Percentiles rank a stretch among this genome's conserved stretches.
Conservation (phyloP, 257 asterid species). For the Nicotiana benthamiana region DNA sequence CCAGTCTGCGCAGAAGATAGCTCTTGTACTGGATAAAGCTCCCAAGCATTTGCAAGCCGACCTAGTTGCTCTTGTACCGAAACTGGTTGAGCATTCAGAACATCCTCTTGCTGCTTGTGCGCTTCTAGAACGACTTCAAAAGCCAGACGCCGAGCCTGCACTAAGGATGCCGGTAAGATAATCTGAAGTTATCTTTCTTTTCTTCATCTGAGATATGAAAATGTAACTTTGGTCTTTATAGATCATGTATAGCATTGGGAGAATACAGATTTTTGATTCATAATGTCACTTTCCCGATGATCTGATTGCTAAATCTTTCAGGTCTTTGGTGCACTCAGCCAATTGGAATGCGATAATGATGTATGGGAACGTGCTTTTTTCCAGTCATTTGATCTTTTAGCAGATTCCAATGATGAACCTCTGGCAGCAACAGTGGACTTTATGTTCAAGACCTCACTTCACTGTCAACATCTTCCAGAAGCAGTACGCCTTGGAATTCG, state of each 20-base stretch:
- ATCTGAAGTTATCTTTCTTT: background rate
- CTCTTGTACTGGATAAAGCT: constrained; percentile 91
- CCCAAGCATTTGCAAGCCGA: constrained; percentile 93
- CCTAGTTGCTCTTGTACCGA: constrained; percentile 86
- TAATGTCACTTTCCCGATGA: background rate
- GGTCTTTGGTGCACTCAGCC: constrained; percentile 96
- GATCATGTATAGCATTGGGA: background rate
- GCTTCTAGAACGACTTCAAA: constrained; percentile 81
- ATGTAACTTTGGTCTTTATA: background rate
- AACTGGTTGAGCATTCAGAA: constrained; percentile 90
- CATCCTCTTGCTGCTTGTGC: constrained; percentile 96
- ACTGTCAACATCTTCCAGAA: constrained; percentile 91
- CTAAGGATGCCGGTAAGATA: constrained; percentile 76
- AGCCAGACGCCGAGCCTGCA: constrained; percentile 86
- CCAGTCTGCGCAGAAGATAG: constrained; percentile 89
- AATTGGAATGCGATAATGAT: constrained; percentile 88
- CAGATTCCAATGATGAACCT: constrained; percentile 75
- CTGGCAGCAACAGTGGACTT: constrained; percentile 89
- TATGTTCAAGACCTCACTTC: constrained; percentile 83
- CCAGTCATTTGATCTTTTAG: constrained; percentile 74
- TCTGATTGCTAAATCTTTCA: constrained; percentile 20
- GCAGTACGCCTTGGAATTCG: constrained; percentile 55
- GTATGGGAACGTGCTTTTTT: constrained; percentile 89
- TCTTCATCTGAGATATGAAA: background rate
- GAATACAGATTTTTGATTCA: background rate